Percentiles rank a stretch among this genome's conserved stretches.
phyloP scores from a whole-genome alignment of 768 basidiomycete genomes.

The Neoboletus magnificus region DNA sequence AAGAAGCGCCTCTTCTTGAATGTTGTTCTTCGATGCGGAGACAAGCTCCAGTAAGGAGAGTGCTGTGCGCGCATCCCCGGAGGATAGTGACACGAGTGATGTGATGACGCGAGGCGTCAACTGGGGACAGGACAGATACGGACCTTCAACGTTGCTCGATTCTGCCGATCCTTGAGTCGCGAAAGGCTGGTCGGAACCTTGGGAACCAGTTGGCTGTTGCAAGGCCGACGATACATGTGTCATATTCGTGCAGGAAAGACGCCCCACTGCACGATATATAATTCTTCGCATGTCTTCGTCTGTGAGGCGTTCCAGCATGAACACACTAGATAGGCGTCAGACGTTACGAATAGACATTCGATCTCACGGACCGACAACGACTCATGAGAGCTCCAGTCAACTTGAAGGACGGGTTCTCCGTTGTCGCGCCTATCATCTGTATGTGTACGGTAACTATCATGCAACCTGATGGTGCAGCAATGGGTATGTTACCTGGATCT shows the following conservation, averaged over 20 bases:
- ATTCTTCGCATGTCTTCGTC: conserved; percentile 59
- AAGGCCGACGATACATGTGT: background rate
- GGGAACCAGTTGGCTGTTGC: conserved; percentile 15
- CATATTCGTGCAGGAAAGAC: conserved; percentile 23
- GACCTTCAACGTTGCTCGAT: conserved; percentile 9
- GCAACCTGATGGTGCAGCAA: background rate
- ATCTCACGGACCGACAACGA: conserved; percentile 61
- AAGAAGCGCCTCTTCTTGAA: conserved; percentile 50
- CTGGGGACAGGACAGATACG: conserved; percentile 33
- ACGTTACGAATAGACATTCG: background rate
- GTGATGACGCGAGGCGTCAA: conserved; percentile 46
- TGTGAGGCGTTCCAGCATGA: conserved; percentile 65
- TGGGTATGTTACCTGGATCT: conserved; percentile 49
- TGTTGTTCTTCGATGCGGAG: conserved; percentile 40
- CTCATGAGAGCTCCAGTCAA: conserved; percentile 68
- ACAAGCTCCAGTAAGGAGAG: conserved; percentile 74
- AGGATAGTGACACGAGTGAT: conserved; percentile 51
- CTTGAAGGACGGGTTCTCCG: conserved; percentile 88
- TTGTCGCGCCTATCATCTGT: conserved; percentile 78
- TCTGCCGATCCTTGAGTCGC: conserved; percentile 17
- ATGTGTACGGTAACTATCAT: background rate
- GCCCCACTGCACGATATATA: conserved; percentile 51
- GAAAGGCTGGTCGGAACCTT: conserved; percentile 16
- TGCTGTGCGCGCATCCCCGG: conserved; percentile 75
- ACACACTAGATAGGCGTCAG: conserved; percentile 51